These are phyloP conservation scores for Heliamphora exappendiculata DNA, from an alignment of 148 eudicot genomes.

Conservation along the genomic window DNA sequence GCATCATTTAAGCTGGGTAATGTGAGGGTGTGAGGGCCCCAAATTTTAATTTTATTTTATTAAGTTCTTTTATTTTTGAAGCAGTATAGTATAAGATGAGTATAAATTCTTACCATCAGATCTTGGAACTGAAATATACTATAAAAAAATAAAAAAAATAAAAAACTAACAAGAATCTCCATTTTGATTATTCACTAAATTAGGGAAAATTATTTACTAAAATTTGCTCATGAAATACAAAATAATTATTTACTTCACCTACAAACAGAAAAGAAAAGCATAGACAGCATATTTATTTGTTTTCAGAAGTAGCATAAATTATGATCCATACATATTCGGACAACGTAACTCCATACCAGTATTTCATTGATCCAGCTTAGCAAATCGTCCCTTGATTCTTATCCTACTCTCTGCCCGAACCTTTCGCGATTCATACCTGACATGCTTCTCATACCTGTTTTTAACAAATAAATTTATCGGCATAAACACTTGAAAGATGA, in stretches of 20 bases:
- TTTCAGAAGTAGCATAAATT: neutral
- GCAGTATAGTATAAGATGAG: too few relatives aligned
- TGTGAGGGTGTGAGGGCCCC: too few relatives aligned
- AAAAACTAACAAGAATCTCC: too few relatives aligned
- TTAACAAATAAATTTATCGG: neutral
- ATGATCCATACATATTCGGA: neutral
- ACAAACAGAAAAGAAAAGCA: neutral
- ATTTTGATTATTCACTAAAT: too few relatives aligned
- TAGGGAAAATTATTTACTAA: too few relatives aligned
- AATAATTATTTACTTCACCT: neutral
- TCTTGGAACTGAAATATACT: too few relatives aligned
- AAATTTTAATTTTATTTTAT: too few relatives aligned
- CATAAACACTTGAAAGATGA: neutral
- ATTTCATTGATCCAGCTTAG: constrained; percentile 45
- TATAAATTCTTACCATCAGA: too few relatives aligned
- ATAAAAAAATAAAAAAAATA: too few relatives aligned
- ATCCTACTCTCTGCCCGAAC: constrained; percentile 67
- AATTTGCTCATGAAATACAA: neutral
- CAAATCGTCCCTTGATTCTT: constrained; percentile 84
- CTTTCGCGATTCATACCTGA: constrained; percentile 77
- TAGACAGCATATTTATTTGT: neutral
- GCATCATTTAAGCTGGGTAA: too few relatives aligned
- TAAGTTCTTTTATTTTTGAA: too few relatives aligned
- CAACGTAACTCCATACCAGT: neutral
- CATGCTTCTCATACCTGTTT: constrained; percentile 75